Conservation (phyloP, 139 green algal genomes). For the Edaphochlamys debaryana region DNA sequence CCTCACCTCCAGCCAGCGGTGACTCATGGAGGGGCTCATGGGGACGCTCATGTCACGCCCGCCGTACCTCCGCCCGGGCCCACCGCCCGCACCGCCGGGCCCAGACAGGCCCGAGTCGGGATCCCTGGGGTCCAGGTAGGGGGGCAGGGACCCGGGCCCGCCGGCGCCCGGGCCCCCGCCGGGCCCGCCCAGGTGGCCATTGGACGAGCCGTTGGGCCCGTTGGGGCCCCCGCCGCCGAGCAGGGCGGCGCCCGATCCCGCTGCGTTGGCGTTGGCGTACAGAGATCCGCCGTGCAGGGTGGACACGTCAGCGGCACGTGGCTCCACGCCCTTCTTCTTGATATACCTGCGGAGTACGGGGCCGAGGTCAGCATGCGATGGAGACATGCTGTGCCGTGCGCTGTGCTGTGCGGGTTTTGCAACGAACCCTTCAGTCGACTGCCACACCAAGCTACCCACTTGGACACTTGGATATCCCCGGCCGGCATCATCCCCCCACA, state of each 20-base stretch:
- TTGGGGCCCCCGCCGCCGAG: neutral
- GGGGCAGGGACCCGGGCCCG: neutral
- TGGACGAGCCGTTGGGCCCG: too few species aligned
- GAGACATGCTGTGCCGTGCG: too few species aligned
- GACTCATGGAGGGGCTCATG: slow-evolving; percentile 28
- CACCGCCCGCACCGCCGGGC: neutral
- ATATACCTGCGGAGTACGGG: slow-evolving; percentile 3
- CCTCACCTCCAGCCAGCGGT: slow-evolving; percentile 60
- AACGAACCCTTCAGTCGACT: too few species aligned
- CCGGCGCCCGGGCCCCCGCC: neutral
- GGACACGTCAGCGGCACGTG: slow-evolving; percentile 15
- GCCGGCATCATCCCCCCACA: neutral
- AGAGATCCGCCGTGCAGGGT: slow-evolving; percentile 27
- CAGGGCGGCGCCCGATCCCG: neutral
- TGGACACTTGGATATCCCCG: neutral
- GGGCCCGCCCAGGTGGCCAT: too few species aligned
- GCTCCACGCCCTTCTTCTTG: slow-evolving; percentile 29
- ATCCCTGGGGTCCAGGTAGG: slow-evolving; percentile 1
- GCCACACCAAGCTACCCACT: too few species aligned
- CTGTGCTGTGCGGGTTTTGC: too few species aligned
- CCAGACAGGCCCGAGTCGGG: too few species aligned
- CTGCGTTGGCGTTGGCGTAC: neutral
- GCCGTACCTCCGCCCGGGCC: neutral
- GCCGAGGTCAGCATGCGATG: neutral
- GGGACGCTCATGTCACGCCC: slow-evolving; percentile 16